Conservation (phyloP, 129 eudicot genomes). For the Artemisia argyi region DNA sequence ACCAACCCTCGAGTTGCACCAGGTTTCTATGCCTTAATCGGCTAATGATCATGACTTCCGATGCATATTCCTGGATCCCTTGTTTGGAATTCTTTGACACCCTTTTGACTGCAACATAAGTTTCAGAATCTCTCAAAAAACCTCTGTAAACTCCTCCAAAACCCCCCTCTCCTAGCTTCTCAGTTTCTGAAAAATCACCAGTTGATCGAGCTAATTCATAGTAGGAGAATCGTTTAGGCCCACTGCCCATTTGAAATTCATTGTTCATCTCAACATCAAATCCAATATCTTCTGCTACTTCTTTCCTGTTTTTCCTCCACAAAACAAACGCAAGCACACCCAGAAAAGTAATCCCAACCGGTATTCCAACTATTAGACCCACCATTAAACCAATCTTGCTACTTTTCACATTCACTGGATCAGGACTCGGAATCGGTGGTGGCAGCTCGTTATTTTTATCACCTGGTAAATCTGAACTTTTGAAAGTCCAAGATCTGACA, state of each 20-base stretch:
- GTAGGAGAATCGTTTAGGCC: slow-evolving; percentile 50
- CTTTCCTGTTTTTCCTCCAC: slow-evolving; percentile 27
- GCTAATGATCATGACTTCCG: slow-evolving; percentile 53
- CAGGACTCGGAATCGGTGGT: background rate
- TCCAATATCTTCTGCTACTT: slow-evolving; percentile 1
- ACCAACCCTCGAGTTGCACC: slow-evolving; percentile 57
- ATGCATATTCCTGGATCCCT: slow-evolving; percentile 42
- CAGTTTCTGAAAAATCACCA: slow-evolving; percentile 28
- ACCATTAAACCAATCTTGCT: background rate
- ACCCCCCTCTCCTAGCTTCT: slow-evolving; percentile 60
- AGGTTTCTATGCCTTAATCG: slow-evolving; percentile 48
- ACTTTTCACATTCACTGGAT: slow-evolving; percentile 5
- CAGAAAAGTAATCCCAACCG: slow-evolving; percentile 22
- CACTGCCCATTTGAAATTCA: slow-evolving; percentile 41
- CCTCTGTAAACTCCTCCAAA: slow-evolving; percentile 44
- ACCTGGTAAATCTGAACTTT: slow-evolving; percentile 16
- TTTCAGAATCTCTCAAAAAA: slow-evolving; percentile 27
- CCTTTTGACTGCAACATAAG: slow-evolving; percentile 38
- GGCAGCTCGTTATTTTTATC: slow-evolving; percentile 7
- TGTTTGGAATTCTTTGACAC: slow-evolving; percentile 39
- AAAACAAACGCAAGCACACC: slow-evolving; percentile 17
- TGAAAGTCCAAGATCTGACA: slow-evolving; percentile 29
- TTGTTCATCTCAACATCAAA: slow-evolving; percentile 27
- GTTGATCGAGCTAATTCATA: slow-evolving; percentile 38
- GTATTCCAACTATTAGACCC: slow-evolving; percentile 23